A percentile compares a stretch with the other conserved stretches of the same genome.
Evolutionary conservation across 768 basidiomycete species (phyloP).

Genomic region (Tylopilus vinaceipallidus): DNA sequence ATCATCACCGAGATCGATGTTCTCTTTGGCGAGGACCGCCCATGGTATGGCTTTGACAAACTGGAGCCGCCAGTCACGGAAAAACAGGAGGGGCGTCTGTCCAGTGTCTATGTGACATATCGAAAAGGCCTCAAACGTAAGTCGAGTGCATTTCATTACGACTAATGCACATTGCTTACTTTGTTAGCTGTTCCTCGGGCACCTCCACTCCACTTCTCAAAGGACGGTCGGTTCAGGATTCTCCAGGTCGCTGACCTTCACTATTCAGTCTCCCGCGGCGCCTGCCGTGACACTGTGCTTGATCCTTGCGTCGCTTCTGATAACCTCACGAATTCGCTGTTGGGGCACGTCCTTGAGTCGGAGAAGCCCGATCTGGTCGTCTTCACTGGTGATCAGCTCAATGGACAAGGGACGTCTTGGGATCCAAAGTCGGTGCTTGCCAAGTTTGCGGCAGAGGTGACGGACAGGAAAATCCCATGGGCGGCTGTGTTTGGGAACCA

Average conservation of each 20-base stretch:
- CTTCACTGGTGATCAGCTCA: conserved; percentile 91
- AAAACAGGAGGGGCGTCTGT: conserved; percentile 37
- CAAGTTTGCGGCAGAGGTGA: conserved; percentile 80
- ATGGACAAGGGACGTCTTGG: conserved; percentile 89
- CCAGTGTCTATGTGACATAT: conserved; percentile 63
- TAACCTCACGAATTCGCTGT: conserved; percentile 70
- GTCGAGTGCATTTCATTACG: conserved; percentile 28
- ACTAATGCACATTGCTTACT: too few species aligned
- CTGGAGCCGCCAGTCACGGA: conserved; percentile 58
- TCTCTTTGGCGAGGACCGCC: conserved; percentile 76
- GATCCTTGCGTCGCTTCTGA: conserved; percentile 63
- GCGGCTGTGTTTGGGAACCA: conserved; percentile 94
- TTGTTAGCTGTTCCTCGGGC: conserved; percentile 62
- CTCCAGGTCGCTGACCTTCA: conserved; percentile 93
- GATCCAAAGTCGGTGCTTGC: conserved; percentile 84
- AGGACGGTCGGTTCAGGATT: conserved; percentile 83
- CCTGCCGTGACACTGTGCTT: conserved; percentile 68
- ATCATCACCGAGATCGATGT: conserved; percentile 93
- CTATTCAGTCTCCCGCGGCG: conserved; percentile 77
- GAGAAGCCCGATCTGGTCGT: conserved; percentile 92
- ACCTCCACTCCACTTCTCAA: conserved; percentile 78
- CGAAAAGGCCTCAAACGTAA: conserved; percentile 73
- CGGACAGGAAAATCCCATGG: conserved; percentile 81
- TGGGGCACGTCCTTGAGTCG: conserved; percentile 65
- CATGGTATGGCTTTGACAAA: conserved; percentile 87